phyloP scores from a whole-genome alignment of 371 early-diverging fungal species.

The Choanephora cucurbitarum region DNA sequence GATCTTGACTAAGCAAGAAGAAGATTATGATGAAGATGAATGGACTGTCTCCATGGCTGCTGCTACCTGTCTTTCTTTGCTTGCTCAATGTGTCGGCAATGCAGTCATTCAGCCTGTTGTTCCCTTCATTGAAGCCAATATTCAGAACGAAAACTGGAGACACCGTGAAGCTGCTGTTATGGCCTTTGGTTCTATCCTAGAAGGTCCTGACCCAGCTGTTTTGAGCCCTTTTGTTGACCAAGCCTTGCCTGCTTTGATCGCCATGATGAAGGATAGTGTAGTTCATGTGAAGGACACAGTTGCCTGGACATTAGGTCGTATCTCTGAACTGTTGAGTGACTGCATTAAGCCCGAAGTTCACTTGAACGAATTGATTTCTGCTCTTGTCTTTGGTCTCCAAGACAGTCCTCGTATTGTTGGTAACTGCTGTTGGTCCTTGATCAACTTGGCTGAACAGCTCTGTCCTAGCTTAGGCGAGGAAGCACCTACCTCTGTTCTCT shows the following conservation, averaged over 20 bases:
- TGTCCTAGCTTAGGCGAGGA: conserved; percentile 52
- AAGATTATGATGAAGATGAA: conserved; percentile 97
- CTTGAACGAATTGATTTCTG: conserved; percentile 72
- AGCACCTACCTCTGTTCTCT: conserved; percentile 70
- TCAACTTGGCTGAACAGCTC: conserved; percentile 83
- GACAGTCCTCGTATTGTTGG: conserved; percentile 88
- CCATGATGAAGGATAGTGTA: conserved; percentile 85
- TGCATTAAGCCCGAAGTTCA: conserved; percentile 77
- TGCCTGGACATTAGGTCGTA: conserved; percentile 95
- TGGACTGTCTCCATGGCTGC: conserved; percentile 98
- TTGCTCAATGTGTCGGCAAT: conserved; percentile 82
- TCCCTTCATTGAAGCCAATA: conserved; percentile 88
- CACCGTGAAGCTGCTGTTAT: conserved; percentile 95
- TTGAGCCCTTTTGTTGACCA: conserved; percentile 80
- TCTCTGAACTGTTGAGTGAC: conserved; percentile 73
- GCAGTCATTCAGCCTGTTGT: conserved; percentile 79
- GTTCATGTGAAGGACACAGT: conserved; percentile 93
- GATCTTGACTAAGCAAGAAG: conserved; percentile 91
- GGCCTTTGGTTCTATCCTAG: conserved; percentile 97
- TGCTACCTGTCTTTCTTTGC: conserved; percentile 87
- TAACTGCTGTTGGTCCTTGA: conserved; percentile 92
- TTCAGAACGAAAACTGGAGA: conserved; percentile 85
- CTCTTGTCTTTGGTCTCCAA: conserved; percentile 77
- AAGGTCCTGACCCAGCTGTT: conserved; percentile 78
- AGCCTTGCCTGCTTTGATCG: conserved; percentile 84